A percentile compares a stretch with the other conserved stretches of the same genome.
These are phyloP conservation scores for Acephala macrosclerotiorum DNA, from an alignment of 2,329 filamentous ascomycete species.

Conservation along the genomic window DNA sequence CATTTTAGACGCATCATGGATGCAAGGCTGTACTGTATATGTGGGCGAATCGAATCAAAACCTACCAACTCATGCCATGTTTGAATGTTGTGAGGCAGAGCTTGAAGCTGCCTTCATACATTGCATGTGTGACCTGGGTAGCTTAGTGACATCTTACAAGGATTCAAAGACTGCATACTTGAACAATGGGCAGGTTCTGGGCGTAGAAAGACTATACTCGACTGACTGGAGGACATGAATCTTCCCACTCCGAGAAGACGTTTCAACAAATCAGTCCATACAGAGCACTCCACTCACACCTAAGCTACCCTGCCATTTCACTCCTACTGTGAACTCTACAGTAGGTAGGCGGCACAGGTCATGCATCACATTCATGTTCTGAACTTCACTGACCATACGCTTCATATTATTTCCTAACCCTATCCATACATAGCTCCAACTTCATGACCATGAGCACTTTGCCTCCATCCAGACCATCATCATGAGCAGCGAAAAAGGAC, in stretches of 20 bases:
- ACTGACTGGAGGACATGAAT: slow-evolving; percentile 8
- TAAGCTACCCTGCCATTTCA: too few relatives aligned
- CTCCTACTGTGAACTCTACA: not conserved
- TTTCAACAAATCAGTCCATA: too few relatives aligned
- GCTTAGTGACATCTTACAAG: not conserved
- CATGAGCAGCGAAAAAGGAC: slow-evolving; percentile 18
- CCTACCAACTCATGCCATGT: not conserved
- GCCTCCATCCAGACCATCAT: slow-evolving; percentile 12
- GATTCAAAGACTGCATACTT: not conserved
- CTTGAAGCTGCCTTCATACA: not conserved
- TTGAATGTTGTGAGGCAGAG: not conserved
- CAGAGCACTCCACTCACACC: too few relatives aligned
- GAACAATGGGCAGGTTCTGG: not conserved
- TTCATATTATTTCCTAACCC: slow-evolving; percentile 37
- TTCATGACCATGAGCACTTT: slow-evolving; percentile 6
- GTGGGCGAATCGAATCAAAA: slow-evolving; percentile 1
- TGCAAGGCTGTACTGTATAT: slow-evolving; percentile 36
- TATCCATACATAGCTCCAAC: slow-evolving; percentile 36
- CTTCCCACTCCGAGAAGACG: too few relatives aligned
- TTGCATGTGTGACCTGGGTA: not conserved
- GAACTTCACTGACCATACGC: slow-evolving; percentile 29
- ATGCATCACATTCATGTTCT: slow-evolving; percentile 11
- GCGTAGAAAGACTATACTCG: not conserved
- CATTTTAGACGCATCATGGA: slow-evolving; percentile 14
- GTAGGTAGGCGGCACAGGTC: slow-evolving; percentile 6